Evolutionary conservation across 2,329 filamentous ascomycete genomes (phyloP).

Genomic region (Emydomyces testavorans): DNA sequence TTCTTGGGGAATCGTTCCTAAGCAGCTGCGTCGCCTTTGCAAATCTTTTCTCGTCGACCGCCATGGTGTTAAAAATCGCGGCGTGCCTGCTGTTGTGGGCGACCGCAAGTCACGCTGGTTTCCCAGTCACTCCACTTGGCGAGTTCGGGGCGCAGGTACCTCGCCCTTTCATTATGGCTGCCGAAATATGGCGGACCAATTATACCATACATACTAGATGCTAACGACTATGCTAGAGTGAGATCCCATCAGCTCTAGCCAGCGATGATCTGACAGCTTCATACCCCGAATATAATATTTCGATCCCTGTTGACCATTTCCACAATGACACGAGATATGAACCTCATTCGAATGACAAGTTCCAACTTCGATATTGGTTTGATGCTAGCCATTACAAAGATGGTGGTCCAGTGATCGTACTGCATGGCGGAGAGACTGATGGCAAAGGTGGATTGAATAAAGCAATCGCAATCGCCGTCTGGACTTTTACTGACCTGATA

Average conservation of each 20-base stretch:
- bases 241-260: background rate
- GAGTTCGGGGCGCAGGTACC: conserved; percentile 6
- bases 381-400: conserved; percentile 62
- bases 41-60: background rate
- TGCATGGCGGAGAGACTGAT: conserved; percentile 59
- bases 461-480: background rate
- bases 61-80: conserved; percentile 13
- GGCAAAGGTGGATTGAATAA: conserved; percentile 25
- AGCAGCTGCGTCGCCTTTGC: background rate
- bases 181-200: too few species aligned
- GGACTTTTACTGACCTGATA: background rate
- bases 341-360: conserved; percentile 58
- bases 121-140: conserved; percentile 8
- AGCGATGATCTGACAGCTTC: conserved; percentile 16
- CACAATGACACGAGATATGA: conserved; percentile 67
- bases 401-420: conserved; percentile 70
- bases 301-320: conserved; percentile 64
- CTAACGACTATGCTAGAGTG: background rate
- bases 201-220: too few species aligned
- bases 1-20: background rate
- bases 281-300: conserved; percentile 43
- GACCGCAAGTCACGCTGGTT: conserved; percentile 10
- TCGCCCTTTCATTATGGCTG: background rate
- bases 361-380: conserved; percentile 70
- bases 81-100: conserved; percentile 13